Evolutionary conservation across 2,329 filamentous ascomycete species (phyloP), one percentile per base, ranked within the genome.

Genomic region (Atkinsonella texensis): DNA sequence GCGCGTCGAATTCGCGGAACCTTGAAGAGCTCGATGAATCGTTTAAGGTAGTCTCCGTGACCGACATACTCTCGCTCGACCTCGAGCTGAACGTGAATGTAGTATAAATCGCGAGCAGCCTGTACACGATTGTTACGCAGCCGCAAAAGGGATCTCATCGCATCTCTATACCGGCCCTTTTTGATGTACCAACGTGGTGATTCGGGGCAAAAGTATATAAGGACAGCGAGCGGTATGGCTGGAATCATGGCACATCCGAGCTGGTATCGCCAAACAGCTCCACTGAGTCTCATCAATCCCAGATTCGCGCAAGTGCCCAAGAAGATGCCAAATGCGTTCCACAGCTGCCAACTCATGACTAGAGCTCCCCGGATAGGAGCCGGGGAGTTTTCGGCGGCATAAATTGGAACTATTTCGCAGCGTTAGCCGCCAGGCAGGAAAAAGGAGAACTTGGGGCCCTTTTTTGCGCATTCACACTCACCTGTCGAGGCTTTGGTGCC

Each of bases 261-360:
- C 59, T 83, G 81, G 31, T 82, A 70, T 48, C 82, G 70, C 82
- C 82, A 85, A 7, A 77, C 72, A 17, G 68, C 59, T 2, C 51
- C 42, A 17, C 61, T 62, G 12, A 70, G 57, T 20, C 58, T 62
- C 23, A 59, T 62, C 20, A 65, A 62, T 63, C 78, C 65, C 71
- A 80, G 64, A 73, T 83, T 82, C 54, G 76, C 76, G 48, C 73
- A 77, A 49, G 77, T 83, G 32, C 82, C 82, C 15, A 81, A 66
- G 57, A 80, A 74, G 56, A 82, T 81, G 45, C 79, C 79, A 59
- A 82, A 79, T 2, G 76, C 75, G 2, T 75, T 81, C 79, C 81
- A 85, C 65, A 85, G 70, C 67, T 90, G 70, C 86, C 87, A 91
- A 55, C 82, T 83, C 86, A 91, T 91, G 56, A 90, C 85, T 17